Conservation (phyloP, 2,329 filamentous ascomycete genomes). For the Scedosporium minutisporum region DNA sequence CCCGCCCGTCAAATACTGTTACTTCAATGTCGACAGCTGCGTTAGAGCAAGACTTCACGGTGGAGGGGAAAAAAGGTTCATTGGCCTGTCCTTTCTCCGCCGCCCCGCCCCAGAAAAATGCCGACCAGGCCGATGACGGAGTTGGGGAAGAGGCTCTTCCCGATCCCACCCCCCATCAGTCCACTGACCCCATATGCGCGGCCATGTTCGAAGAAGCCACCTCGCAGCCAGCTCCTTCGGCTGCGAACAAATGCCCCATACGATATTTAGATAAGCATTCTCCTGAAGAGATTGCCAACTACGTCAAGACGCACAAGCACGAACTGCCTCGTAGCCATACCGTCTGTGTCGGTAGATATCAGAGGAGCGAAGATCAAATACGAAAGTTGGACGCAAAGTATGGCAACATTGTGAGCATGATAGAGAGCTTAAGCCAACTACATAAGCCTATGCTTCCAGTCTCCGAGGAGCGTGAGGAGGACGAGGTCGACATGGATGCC, state of each 20-base stretch:
- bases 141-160: constrained; percentile 16
- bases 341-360: constrained; percentile 81
- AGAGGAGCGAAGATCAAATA: constrained; percentile 76
- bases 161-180: constrained; percentile 37
- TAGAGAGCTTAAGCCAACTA: constrained; percentile 76
- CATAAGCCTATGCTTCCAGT: constrained; percentile 78
- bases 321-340: constrained; percentile 89
- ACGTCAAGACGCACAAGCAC: constrained; percentile 92
- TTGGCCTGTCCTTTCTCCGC: constrained; percentile 71
- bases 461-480: constrained; percentile 29
- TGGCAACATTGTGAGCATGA: constrained; percentile 86
- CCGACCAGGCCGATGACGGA: constrained; percentile 11
- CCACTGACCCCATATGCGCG: constrained; percentile 52
- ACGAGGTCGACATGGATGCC: constrained; percentile 33
- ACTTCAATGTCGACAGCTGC: constrained; percentile 51
- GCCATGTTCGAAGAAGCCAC: constrained; percentile 52
- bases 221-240: constrained; percentile 42
- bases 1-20: constrained; percentile 31
- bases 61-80: constrained; percentile 68
- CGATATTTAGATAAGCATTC: constrained; percentile 87
- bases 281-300: constrained; percentile 84
- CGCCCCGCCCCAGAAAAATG: constrained; percentile 15
- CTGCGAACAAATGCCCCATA: constrained; percentile 69
- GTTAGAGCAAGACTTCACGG: constrained; percentile 85
- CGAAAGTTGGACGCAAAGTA: constrained; percentile 90